Base-by-base conservation (phyloP, 2,329 filamentous ascomycete genomes). In the Cladosporium phlei region DNA sequence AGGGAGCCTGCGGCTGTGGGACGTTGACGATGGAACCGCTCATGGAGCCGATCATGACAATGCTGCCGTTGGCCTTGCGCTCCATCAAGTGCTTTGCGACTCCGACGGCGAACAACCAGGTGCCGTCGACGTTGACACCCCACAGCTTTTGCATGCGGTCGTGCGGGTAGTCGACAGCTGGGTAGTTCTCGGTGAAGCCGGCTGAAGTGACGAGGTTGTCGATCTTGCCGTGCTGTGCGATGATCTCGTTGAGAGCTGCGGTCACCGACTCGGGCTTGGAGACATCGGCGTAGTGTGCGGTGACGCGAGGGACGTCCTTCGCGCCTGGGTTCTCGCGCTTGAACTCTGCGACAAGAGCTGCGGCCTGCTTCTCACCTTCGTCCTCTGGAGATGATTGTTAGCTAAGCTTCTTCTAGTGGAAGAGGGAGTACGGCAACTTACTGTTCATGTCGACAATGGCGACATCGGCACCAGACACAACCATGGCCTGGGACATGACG, bases 41-140 rank as follows among this genome's bases (percentile, higher is more conserved):
- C 90, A 97, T 97, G 77, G 86, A 93, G 21, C 90, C 91, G 59
- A 96, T 88, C 68, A 96, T 91, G 71, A 96, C 88, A 66, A 97
- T 90, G 71, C 85, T 93, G 33, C 90, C 91, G 0, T 79, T 74
- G 4, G 78, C 74, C 64, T 90, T 82, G 60, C 87, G 81, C 63
- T 83, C 82, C 81, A 95, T 93, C 53, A 96, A 72, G 63, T 96
- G 90, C 64, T 87, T 86, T 24, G 90, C 91, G 7, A 95, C 85
- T 4, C 80, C 81, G 19, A 83, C 85, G 3, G 90, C 87, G 63
- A 91, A 95, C 27, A 95, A 75, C 66, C 94, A 96, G 46, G 90
- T 95, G 17, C 91, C 91, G 60, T 86, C 88, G 1, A 97, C 89
- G 56, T 96, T 95, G 63, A 96, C 91, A 39, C 82, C 83, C 88